phyloP scores from a whole-genome alignment of 331 rosid genomes.

The Pyrus hybrid region DNA sequence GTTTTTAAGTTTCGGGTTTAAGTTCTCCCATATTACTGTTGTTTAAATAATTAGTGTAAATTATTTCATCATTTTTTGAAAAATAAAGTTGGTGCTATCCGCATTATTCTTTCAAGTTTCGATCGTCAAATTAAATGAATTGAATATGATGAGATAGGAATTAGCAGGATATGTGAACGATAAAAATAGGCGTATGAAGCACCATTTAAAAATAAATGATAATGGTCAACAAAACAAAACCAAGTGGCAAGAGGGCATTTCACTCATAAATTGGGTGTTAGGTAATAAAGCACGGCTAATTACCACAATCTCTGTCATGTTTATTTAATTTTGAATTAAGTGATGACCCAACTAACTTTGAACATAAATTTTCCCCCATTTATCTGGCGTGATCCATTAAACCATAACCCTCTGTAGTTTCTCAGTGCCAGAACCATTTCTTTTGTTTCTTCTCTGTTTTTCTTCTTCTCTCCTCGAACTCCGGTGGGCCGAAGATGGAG shows the following conservation, averaged over 20 bases:
- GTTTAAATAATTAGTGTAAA: too few species aligned
- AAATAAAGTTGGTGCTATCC: too few species aligned
- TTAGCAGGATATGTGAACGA: too few species aligned
- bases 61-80: too few species aligned
- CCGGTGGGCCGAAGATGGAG: background rate
- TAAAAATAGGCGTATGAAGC: accelerated
- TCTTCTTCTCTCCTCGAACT: background rate
- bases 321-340: background rate
- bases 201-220: too few species aligned
- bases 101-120: too few species aligned
- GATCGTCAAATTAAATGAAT: too few species aligned
- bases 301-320: background rate
- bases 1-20: too few species aligned
- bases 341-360: conserved; percentile 5
- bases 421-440: background rate
- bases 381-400: background rate
- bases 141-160: accelerated
- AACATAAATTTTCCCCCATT: background rate
- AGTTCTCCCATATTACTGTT: too few species aligned
- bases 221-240: background rate
- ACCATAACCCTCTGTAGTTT: background rate
- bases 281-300: background rate
- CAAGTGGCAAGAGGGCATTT: background rate
- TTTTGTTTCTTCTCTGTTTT: background rate
- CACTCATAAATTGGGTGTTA: background rate